Percentiles rank a stretch among this genome's conserved stretches.
These are phyloP conservation scores for Singerocomus inundabilis DNA, from an alignment of 1,284 basidiomycete genomes.

Conservation along the genomic window DNA sequence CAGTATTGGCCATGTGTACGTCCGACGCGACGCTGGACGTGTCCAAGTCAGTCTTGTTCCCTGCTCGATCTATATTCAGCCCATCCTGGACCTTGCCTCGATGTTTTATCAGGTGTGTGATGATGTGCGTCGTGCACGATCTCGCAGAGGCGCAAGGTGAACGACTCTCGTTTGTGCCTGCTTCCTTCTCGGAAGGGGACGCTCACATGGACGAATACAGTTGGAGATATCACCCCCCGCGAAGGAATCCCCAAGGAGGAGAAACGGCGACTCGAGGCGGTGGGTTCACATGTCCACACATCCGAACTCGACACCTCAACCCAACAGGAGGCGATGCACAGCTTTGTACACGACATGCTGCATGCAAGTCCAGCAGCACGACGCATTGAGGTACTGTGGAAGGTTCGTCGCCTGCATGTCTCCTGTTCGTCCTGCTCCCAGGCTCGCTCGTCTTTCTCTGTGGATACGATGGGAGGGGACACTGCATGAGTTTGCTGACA, in stretches of 20 bases:
- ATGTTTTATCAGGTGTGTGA: slow-evolving; percentile 63
- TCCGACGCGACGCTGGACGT: slow-evolving; percentile 73
- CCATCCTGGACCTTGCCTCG: no score
- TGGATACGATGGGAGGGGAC: background rate
- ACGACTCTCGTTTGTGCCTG: background rate
- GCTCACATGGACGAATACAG: slow-evolving; percentile 36
- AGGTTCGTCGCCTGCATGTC: slow-evolving; percentile 45
- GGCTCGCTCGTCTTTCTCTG: background rate
- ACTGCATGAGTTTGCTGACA: background rate
- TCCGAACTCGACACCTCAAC: background rate
- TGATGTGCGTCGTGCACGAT: slow-evolving; percentile 92
- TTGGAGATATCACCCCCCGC: slow-evolving; percentile 91
- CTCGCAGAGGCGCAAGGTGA: slow-evolving; percentile 90
- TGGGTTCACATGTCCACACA: slow-evolving; percentile 21
- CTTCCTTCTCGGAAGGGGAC: background rate
- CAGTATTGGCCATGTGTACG: slow-evolving; percentile 83
- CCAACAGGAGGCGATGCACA: slow-evolving; percentile 82
- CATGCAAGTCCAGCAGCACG: slow-evolving; percentile 78
- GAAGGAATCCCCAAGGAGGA: slow-evolving; percentile 83
- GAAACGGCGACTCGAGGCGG: slow-evolving; percentile 76
- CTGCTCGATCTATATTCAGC: background rate
- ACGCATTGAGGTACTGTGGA: slow-evolving; percentile 78
- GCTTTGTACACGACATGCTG: slow-evolving; percentile 88
- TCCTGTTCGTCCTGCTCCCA: background rate
- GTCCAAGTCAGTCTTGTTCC: slow-evolving; percentile 52